Evolutionary conservation across 805 yeast species (phyloP).

Genomic region (Lachancea lanzarotensis): DNA sequence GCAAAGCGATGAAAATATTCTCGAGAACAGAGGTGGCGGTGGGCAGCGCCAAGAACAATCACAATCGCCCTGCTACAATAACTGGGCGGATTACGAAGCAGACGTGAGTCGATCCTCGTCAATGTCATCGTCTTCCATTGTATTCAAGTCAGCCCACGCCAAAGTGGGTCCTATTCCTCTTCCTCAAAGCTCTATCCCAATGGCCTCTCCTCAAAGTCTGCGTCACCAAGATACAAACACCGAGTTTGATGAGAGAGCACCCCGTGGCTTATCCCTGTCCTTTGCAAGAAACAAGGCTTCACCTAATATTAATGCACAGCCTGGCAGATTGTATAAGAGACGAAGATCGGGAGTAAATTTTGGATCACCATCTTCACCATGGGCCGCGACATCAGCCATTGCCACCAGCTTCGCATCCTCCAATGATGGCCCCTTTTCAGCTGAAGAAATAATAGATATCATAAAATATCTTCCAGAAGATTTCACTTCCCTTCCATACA

Average conservation of each 20-base stretch:
- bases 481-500: conserved; percentile 52
- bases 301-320: conserved; percentile 2
- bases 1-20: conserved; percentile 29
- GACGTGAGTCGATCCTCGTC: conserved; percentile 4
- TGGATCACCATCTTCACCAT: conserved; percentile 4
- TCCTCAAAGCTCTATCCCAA: conserved; percentile 3
- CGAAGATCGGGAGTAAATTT: conserved; percentile 2
- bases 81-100: conserved; percentile 5
- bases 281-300: neutral
- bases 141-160: conserved; percentile 6
- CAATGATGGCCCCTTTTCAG: conserved; percentile 2
- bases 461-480: conserved; percentile 41
- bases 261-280: neutral
- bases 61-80: conserved; percentile 2
- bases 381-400: neutral
- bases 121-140: conserved; percentile 5
- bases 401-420: conserved; percentile 4
- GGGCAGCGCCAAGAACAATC: neutral
- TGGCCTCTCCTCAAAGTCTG: neutral
- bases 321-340: conserved; percentile 2
- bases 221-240: conserved; percentile 1
- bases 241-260: neutral
- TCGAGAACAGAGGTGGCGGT: neutral
- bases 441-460: conserved; percentile 29
- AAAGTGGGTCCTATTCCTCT: conserved; percentile 12